Conservation (phyloP, 305 asterid species). For the Fraxinus albicans region DNA sequence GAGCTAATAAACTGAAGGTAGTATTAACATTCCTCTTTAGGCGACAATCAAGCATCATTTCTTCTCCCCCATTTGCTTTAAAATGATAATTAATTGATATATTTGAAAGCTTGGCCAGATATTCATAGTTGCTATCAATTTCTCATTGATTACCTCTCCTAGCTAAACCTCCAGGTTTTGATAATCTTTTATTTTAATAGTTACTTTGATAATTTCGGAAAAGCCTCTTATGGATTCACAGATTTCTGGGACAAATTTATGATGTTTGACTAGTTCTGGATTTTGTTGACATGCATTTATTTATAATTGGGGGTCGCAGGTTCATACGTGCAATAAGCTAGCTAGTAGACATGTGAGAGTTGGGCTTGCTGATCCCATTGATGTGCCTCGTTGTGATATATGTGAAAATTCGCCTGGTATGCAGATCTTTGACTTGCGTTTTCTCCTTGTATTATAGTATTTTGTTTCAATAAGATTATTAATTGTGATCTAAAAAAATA, state of each 20-base stretch:
- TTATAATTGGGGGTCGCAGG: constrained; percentile 37
- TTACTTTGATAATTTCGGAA: neutral
- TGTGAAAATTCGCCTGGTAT: constrained; percentile 76
- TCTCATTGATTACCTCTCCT: neutral
- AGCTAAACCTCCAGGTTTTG: neutral
- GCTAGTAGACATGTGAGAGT: constrained; percentile 79
- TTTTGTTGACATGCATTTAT: neutral
- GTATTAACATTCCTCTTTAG: neutral
- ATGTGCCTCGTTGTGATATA: constrained; percentile 66
- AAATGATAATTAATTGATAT: neutral
- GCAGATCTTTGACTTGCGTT: neutral
- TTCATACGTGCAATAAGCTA: constrained; percentile 72
- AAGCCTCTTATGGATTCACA: neutral
- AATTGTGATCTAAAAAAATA: neutral
- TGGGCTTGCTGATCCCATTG: constrained; percentile 64
- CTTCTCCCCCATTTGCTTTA: neutral
- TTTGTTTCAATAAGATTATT: neutral
- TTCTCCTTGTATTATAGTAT: neutral
- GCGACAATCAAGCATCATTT: neutral
- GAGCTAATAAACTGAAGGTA: neutral
- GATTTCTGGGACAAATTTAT: neutral
- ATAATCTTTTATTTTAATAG: neutral
- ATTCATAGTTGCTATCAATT: neutral
- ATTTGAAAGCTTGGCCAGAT: neutral
- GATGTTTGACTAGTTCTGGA: neutral